These are phyloP conservation scores for Mollisia scopiformis DNA, from an alignment of 2,329 filamentous ascomycete genomes.

Conservation along the genomic window DNA sequence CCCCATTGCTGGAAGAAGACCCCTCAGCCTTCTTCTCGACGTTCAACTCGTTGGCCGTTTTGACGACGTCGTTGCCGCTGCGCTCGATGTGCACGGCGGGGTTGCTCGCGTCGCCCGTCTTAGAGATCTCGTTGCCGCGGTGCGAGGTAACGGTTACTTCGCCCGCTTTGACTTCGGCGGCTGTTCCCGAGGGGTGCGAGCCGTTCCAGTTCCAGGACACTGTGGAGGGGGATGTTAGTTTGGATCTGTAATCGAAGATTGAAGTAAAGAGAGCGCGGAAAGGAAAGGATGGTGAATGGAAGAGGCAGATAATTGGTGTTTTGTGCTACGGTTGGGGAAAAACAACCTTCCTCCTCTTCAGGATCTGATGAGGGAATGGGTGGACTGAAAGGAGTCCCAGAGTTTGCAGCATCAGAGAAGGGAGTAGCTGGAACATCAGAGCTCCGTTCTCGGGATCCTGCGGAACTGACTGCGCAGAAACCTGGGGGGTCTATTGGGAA, in stretches of 20 bases:
- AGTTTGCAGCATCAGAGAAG: too few species aligned
- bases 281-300: background rate
- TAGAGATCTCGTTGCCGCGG: slow-evolving; percentile 65
- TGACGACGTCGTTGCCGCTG: slow-evolving; percentile 66
- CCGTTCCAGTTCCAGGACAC: slow-evolving; percentile 66
- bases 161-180: slow-evolving; percentile 60
- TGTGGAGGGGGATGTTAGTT: slow-evolving; percentile 34
- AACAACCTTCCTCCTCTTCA: too few species aligned
- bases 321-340: too few species aligned
- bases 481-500: background rate
- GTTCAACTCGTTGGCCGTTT: slow-evolving; percentile 61
- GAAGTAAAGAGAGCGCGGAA: background rate
- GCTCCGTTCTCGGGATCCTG: background rate
- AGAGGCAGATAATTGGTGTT: too few species aligned
- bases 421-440: too few species aligned
- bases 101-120: slow-evolving; percentile 61
- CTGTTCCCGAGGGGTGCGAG: slow-evolving; percentile 57
- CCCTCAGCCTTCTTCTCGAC: slow-evolving; percentile 39
- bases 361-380: too few species aligned
- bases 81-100: slow-evolving; percentile 63
- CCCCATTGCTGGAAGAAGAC: slow-evolving; percentile 24
- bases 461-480: background rate
- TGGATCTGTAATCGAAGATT: too few species aligned
- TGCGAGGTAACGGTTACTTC: slow-evolving; percentile 63
- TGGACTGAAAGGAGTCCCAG: too few species aligned